phyloP scores from a whole-genome alignment of 106 monocot species.

The Apostasia shenzhenica region DNA sequence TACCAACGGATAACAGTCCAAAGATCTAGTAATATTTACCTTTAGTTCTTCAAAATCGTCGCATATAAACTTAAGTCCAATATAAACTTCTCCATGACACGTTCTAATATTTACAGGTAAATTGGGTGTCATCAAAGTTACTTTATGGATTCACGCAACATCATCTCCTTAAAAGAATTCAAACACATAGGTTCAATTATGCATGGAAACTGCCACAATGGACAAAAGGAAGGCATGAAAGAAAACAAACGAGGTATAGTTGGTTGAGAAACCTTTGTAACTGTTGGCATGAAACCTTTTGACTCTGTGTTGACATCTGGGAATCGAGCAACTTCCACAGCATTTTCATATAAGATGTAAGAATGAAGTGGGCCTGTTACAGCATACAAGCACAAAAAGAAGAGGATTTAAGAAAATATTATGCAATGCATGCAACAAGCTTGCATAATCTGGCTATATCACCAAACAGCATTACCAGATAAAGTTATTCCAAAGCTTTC shows the following conservation, averaged over 20 bases:
- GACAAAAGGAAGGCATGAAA: no score
- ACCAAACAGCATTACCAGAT: conserved; percentile 29
- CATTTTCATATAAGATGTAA: conserved; percentile 86
- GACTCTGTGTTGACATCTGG: conserved; percentile 37
- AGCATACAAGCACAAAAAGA: neutral
- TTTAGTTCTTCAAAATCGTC: no score
- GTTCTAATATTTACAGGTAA: no score
- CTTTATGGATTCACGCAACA: no score
- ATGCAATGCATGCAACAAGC: neutral
- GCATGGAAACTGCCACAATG: no score
- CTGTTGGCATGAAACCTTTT: conserved; percentile 29
- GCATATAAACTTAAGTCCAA: no score
- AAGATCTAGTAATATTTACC: no score
- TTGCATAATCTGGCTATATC: neutral
- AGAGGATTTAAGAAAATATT: neutral
- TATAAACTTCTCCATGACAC: no score
- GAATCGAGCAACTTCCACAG: conserved; percentile 59
- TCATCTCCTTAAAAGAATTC: no score
- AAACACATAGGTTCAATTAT: no score
- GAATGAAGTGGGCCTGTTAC: conserved; percentile 57
- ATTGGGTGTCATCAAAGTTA: no score
- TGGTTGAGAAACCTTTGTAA: conserved; percentile 56
- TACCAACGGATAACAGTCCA: no score
- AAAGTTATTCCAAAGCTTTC: conserved; percentile 78
- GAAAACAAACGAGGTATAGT: neutral